Percentiles rank a stretch among this genome's conserved stretches.
Evolutionary conservation across 192 early-diverging fungal genomes (phyloP).

Genomic region (Backusella circina): DNA sequence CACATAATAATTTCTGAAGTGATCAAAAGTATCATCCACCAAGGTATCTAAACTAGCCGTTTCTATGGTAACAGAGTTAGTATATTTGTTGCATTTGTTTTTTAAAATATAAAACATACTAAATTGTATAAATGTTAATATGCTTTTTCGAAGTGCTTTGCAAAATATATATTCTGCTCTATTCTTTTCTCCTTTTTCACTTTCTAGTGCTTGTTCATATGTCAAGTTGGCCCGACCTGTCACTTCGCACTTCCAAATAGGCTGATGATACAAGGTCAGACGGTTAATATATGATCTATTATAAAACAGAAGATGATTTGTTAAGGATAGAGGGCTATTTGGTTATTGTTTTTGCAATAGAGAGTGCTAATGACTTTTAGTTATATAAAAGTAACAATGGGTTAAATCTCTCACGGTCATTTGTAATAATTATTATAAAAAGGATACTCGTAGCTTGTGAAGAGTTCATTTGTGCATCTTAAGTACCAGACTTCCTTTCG

Average conservation of each 20-base stretch:
- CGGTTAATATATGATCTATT: constrained; percentile 21
- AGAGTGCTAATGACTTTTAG: background rate
- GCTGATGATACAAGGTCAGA: constrained; percentile 58
- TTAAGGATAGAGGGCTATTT: background rate
- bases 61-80: constrained; percentile 26
- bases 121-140: constrained; percentile 69
- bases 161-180: constrained; percentile 64
- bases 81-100: background rate
- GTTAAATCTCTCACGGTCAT: background rate
- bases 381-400: background rate
- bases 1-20: constrained; percentile 33
- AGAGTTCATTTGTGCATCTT: constrained; percentile 53
- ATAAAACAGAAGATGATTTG: background rate
- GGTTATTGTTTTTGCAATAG: background rate
- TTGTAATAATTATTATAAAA: background rate
- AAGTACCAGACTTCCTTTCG: constrained; percentile 32
- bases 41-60: constrained; percentile 51
- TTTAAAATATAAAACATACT: constrained; percentile 45
- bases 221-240: constrained; percentile 74
- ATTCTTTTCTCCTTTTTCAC: constrained; percentile 65
- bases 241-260: constrained; percentile 72
- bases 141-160: constrained; percentile 55
- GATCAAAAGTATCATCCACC: constrained; percentile 54
- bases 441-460: constrained; percentile 56
- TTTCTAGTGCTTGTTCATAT: constrained; percentile 78